Evolutionary conservation across 2,329 filamentous ascomycete species (phyloP).

Genomic region (Colletotrichum coccodes): DNA sequence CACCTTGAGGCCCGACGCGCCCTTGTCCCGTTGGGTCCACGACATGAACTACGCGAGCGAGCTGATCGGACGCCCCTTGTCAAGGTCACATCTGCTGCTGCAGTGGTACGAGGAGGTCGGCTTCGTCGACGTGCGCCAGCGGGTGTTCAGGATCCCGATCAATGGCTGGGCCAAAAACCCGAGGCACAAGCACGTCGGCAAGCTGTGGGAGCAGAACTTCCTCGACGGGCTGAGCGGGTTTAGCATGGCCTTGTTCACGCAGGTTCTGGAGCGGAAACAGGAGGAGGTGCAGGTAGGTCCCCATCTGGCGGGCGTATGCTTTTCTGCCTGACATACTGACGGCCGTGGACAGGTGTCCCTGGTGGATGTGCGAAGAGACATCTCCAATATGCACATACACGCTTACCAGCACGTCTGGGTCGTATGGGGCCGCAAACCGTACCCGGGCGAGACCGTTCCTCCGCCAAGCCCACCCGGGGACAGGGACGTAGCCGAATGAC

Average conservation of each 20-base stretch:
- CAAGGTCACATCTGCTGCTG: conserved; percentile 46
- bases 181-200: conserved; percentile 53
- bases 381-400: conserved; percentile 58
- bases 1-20: conserved; percentile 49
- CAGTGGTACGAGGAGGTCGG: conserved; percentile 57
- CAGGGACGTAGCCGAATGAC: neutral
- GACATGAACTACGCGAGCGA: conserved; percentile 52
- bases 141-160: conserved; percentile 63
- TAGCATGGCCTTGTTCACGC: conserved; percentile 52
- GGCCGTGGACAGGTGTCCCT: conserved; percentile 51
- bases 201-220: conserved; percentile 56
- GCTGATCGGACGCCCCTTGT: conserved; percentile 48
- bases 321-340: conserved; percentile 30
- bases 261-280: conserved; percentile 50
- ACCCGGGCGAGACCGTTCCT: conserved; percentile 41
- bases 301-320: neutral
- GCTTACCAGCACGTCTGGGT: conserved; percentile 61
- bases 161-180: conserved; percentile 63
- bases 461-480: neutral
- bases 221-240: conserved; percentile 56
- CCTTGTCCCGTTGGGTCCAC: conserved; percentile 51
- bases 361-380: conserved; percentile 58
- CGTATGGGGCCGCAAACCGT: conserved; percentile 62
- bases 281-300: conserved; percentile 60
- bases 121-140: conserved; percentile 65